Percentiles rank a stretch among this genome's conserved stretches.
phyloP scores from a whole-genome alignment of 768 basidiomycete species.

The Hemileccinum rubropunctum region DNA sequence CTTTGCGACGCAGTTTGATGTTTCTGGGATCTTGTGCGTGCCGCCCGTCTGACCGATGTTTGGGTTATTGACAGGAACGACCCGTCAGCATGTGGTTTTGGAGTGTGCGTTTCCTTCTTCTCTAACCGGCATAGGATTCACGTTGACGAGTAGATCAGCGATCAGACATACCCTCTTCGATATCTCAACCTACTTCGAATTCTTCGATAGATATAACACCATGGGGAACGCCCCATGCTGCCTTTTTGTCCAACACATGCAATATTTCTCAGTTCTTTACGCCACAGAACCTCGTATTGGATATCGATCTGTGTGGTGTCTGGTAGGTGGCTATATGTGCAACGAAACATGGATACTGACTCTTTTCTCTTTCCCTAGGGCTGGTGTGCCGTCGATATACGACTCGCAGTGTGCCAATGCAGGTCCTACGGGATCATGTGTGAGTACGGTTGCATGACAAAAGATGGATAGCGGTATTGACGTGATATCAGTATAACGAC shows the following conservation, averaged over 20 bases:
- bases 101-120: constrained; percentile 34
- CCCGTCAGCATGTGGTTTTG: constrained; percentile 46
- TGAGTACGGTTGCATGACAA: constrained; percentile 21
- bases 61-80: constrained; percentile 1
- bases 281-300: constrained; percentile 49
- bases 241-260: constrained; percentile 40
- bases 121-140: not conserved
- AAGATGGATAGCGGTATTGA: not conserved
- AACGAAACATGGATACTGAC: not conserved
- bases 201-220: constrained; percentile 36
- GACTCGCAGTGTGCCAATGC: constrained; percentile 37
- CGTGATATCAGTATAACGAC: constrained; percentile 42
- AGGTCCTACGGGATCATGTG: constrained; percentile 42
- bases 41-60: not conserved
- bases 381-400: constrained; percentile 46
- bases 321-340: constrained; percentile 34
- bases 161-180: constrained; percentile 34
- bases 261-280: constrained; percentile 45
- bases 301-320: constrained; percentile 53
- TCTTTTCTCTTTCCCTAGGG: constrained; percentile 34
- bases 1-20: constrained; percentile 69
- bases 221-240: constrained; percentile 47
- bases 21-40: constrained; percentile 47
- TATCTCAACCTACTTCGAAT: constrained; percentile 30
- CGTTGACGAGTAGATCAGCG: constrained; percentile 30